Evolutionary conservation across 345 rosid genomes (phyloP), one percentile per base, ranked within the genome.

Genomic region (Combretum micranthum): DNA sequence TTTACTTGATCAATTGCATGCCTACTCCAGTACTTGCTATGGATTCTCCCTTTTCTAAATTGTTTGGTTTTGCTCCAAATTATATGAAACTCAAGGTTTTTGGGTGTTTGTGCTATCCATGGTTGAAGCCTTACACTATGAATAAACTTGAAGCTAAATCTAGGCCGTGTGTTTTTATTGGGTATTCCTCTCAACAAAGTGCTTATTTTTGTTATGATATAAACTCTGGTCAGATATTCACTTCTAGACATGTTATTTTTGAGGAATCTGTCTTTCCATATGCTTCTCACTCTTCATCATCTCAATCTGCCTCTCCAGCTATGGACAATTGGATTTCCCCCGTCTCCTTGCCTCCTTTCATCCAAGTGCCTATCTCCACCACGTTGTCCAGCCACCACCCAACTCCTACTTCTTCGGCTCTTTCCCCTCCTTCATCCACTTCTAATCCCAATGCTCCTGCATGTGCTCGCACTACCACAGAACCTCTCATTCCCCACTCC

Each of bases 141-240:
- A 22, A 62, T 42, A 62, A 52, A 16, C 23, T 62, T 4, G 56
- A n/a, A n/a, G n/a, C n/a, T n/a, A n/a, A n/a, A n/a, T 39, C n/a
- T n/a, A n/a, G n/a, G n/a, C n/a, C n/a, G n/a, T n/a, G n/a, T n/a
- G n/a, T n/a, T n/a, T n/a, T n/a, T 39, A 17, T n/a, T 4, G 0
- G 42, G 39, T 39, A n/a, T 8, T 37, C 46, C 17, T 6, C 44
- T 0, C 44, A 26, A 54, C 20, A n/a, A 7, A 54, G 19, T 32
- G 57, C 46, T 0, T 54, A 32, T n/a, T 0, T 0, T 19, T 54
- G 21, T 12, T 16, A 16, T 7, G 19, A 18, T 0, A 4, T 16
- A 6, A 21, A 39, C 17, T 16, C 46, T 7, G 13, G 39, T n/a
- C n/a, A 32, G 39, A 26, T 37, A 12, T 3, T 0, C 13, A 16